A percentile compares a stretch with the other conserved stretches of the same genome.
These are phyloP conservation scores for Pisolithus marmoratus DNA, from an alignment of 768 basidiomycete genomes.

Conservation along the genomic window DNA sequence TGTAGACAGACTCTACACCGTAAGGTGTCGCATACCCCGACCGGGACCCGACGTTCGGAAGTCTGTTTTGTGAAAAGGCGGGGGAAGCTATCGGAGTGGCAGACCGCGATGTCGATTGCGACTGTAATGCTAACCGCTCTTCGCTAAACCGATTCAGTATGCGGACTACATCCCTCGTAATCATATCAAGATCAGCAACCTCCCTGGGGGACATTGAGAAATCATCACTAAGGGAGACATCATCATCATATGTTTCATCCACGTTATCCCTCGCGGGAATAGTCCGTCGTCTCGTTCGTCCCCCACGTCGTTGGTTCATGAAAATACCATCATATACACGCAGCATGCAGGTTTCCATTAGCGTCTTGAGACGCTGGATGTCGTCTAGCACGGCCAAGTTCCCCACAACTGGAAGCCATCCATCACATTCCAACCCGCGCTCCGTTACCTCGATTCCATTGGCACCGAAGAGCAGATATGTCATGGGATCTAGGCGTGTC, in stretches of 20 bases:
- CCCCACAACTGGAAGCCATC: slow-evolving; percentile 83
- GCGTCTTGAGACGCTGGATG: slow-evolving; percentile 70
- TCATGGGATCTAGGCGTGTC: slow-evolving; percentile 81
- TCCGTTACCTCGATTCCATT: slow-evolving; percentile 66
- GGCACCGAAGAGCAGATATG: slow-evolving; percentile 88
- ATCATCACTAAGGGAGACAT: slow-evolving; percentile 33
- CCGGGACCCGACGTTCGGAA: slow-evolving; percentile 34
- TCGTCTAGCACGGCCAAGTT: slow-evolving; percentile 72
- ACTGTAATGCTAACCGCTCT: slow-evolving; percentile 54
- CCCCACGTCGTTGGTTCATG: slow-evolving; percentile 30
- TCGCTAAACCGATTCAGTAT: slow-evolving; percentile 68
- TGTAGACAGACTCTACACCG: slow-evolving; percentile 36
- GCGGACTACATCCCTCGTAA: slow-evolving; percentile 69
- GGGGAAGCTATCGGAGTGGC: slow-evolving; percentile 61
- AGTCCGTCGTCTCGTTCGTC: slow-evolving; percentile 24
- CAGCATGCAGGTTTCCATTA: slow-evolving; percentile 80
- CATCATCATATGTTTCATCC: slow-evolving; percentile 56
- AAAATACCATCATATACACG: slow-evolving; percentile 85
- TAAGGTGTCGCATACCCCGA: slow-evolving; percentile 60
- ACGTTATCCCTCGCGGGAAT: slow-evolving; percentile 35
- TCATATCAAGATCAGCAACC: slow-evolving; percentile 65
- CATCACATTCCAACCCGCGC: slow-evolving; percentile 79
- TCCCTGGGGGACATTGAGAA: slow-evolving; percentile 61
- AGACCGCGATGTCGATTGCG: slow-evolving; percentile 57
- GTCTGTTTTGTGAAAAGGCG: slow-evolving; percentile 30